Evolutionary conservation across 805 yeast species (phyloP), one percentile per base, ranked within the genome.

Genomic region (Kodamaea nitidulidarum): DNA sequence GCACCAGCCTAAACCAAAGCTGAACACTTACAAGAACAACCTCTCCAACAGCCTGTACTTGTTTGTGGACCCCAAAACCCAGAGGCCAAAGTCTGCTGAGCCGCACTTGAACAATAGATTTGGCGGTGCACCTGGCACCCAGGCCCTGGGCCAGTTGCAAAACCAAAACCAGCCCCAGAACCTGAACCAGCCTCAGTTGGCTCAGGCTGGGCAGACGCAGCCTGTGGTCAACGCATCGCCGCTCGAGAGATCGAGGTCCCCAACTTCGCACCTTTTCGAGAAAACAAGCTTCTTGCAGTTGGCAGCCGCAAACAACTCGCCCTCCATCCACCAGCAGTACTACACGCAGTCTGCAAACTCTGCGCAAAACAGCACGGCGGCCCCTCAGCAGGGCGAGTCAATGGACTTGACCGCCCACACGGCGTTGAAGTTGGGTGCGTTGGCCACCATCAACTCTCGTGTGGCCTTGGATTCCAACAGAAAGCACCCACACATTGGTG

Each of bases 391-490:
- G 37, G 34, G 29, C 36, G 36, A 45, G 40, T 26, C 39, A n/a
- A 36, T 47, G 41, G 63, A 58, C 32, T 28, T 58, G 26, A 52
- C 58, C 31, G 54, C 64, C n/a, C 64, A 61, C 41, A 58, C 63
- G 11, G 74, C 76, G n/a, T 60, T 75, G 58, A 81, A 81, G 52
- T 61, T 81, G 46, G 83, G 84, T 4, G 87, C 87, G 0, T 66
- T 81, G 40, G 75, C 81, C 17, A 80, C 87, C 2, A 80, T 80
- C 44, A 77, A 77, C 56, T 70, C 75, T 6, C 58, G 85, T 15
- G 78, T 69, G 28, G 73, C 71, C 1, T 58, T 69, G 44, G 74
- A 69, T 48, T 63, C 67, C 12, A 63, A 56, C 46, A 61, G 67
- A 44, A 67, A 65, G 46, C 49, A 47, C 28, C 46, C 41, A 4